Base-by-base conservation (phyloP, 805 yeast species). In the Candida anglica region DNA sequence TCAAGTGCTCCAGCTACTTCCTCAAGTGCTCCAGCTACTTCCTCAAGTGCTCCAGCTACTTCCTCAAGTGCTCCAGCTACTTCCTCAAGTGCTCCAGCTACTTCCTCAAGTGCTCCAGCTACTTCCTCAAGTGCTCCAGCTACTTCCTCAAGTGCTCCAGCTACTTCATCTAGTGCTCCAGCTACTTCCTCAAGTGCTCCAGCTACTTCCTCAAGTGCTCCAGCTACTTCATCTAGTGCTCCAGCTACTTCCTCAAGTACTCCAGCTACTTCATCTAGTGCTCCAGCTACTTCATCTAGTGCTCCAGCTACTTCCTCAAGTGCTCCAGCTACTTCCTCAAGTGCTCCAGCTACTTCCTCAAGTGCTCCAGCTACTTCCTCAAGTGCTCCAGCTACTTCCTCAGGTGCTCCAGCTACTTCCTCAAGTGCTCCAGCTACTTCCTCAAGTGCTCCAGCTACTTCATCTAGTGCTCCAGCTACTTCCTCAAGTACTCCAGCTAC, bases 381-480 rank as follows among this genome's bases (percentile, higher is more conserved):
- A 18, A 4, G 21, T 4, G 11, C 21, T 9, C 27, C 40, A 11
- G 13, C 33, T 21, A 14, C 32, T 26, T 7, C 19, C n/a, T n/a
- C n/a, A n/a, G n/a, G n/a, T 15, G 22, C 18, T n/a, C 30, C 36
- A 19, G 7, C 31, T 18, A 9, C 28, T 9, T 20, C 34, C 13
- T 11, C 30, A 5, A 26, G 19, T n/a, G 10, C 37, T 16, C 16
- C 38, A 15, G 24, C 39, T 11, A 19, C 32, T 14, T 19, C 37
- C 6, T n/a, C 39, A 22, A 19, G 38, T 18, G 19, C 39, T 17
- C 27, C 42, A 8, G n/a, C 48, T 9, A 15, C 32, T 15, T 11
- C 22, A 5, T n/a, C 22, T 7, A 15, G 15, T 15, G 8, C 22
- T 6, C 32, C 22, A 19, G 15, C 32, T 10, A 15, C 32, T 8